phyloP scores from a whole-genome alignment of 1,139 yeast genomes.

The Hemisphaericaspora xylofermentans region DNA sequence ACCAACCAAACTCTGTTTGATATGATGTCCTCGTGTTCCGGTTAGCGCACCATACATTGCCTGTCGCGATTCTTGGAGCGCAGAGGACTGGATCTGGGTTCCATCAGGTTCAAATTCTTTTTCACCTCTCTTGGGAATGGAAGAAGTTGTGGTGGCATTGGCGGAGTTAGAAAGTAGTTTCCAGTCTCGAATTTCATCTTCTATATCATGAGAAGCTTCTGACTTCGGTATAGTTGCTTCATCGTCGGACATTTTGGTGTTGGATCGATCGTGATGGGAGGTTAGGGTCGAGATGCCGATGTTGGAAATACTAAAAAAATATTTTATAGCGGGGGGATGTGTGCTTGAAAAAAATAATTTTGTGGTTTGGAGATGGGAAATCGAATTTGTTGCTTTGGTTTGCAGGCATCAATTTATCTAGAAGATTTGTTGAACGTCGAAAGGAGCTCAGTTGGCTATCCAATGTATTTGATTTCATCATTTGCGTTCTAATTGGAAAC shows the following conservation, averaged over 20 bases:
- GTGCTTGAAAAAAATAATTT: no score
- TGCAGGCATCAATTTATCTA: no score
- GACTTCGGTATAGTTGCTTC: slow-evolving; percentile 3
- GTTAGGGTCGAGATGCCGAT: no score
- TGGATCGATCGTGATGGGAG: no score
- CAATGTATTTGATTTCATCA: no score
- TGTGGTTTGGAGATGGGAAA: no score
- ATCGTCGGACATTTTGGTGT: slow-evolving; percentile 6
- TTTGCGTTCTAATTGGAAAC: no score
- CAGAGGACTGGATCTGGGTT: slow-evolving; percentile 54
- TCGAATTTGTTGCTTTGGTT: no score
- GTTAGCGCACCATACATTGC: slow-evolving; percentile 74
- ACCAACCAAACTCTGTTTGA: slow-evolving; percentile 46
- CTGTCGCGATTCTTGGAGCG: slow-evolving; percentile 55
- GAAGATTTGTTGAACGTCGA: no score
- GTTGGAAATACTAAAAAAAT: no score
- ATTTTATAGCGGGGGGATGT: no score
- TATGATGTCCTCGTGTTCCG: slow-evolving; percentile 58
- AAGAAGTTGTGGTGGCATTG: slow-evolving; percentile 18
- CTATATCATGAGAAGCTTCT: slow-evolving; percentile 20
- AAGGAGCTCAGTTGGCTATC: no score
- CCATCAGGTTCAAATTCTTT: slow-evolving; percentile 90
- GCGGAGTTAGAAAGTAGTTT: slow-evolving; percentile 34
- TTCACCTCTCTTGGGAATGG: slow-evolving; percentile 69
- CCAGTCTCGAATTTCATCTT: slow-evolving; percentile 78